A percentile compares a stretch with the other conserved stretches of the same genome.
Evolutionary conservation across 306 rosid genomes (phyloP).

Genomic region (Cucumis hystrix): DNA sequence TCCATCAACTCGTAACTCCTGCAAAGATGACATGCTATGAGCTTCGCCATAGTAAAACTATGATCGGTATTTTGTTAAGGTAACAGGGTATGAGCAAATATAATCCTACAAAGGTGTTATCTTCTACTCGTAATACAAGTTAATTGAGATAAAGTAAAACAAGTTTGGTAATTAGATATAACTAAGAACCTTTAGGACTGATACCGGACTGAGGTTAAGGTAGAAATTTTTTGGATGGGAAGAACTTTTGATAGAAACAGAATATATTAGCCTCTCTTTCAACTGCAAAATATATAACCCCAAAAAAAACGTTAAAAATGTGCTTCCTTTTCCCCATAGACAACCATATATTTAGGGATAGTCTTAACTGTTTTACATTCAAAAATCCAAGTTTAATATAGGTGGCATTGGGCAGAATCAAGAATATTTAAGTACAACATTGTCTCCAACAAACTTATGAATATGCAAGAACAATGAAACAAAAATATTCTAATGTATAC

Average conservation of each 20-base stretch:
- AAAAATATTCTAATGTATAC: neutral
- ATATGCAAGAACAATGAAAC: neutral
- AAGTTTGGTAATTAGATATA: neutral
- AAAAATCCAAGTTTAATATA: neutral
- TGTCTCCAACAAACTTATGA: neutral
- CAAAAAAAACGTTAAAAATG: neutral
- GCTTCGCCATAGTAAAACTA: neutral
- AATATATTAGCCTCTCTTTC: neutral
- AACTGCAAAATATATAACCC: neutral
- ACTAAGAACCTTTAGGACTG: neutral
- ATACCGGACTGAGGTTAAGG: neutral
- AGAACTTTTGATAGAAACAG: neutral
- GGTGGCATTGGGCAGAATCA: neutral
- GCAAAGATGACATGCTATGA: conserved; percentile 6
- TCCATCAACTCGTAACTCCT: conserved; percentile 91
- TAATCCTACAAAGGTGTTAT: neutral
- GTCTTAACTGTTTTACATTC: neutral
- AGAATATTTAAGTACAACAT: neutral
- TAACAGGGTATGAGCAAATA: neutral
- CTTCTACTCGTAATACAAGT: neutral
- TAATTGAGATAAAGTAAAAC: neutral
- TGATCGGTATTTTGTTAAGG: neutral
- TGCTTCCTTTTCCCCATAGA: neutral
- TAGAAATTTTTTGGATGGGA: neutral
- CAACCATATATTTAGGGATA: neutral